These are phyloP conservation scores for Sutorius eximius DNA, from an alignment of 1,284 basidiomycete species.

Conservation along the genomic window DNA sequence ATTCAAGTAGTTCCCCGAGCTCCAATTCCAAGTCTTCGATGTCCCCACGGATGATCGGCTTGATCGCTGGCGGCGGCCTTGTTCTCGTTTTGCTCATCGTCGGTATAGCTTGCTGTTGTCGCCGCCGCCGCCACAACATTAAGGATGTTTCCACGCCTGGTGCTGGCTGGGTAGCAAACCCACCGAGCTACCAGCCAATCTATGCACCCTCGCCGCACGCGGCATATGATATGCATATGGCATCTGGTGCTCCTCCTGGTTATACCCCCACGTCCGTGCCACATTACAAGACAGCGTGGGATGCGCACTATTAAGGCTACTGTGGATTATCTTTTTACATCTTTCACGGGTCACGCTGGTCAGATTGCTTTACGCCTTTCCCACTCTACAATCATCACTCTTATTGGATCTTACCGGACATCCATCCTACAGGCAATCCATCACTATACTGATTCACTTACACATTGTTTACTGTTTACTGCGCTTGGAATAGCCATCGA, in stretches of 20 bases:
- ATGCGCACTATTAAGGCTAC: conserved; percentile 18
- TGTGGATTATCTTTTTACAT: neutral
- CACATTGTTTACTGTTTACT: neutral
- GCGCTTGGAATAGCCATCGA: neutral
- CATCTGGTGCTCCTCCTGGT: conserved; percentile 6
- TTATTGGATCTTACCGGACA: neutral
- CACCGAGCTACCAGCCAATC: conserved; percentile 21
- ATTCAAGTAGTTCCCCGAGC: neutral
- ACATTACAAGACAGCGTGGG: conserved; percentile 29
- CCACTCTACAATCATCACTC: neutral
- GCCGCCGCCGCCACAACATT: conserved; percentile 9
- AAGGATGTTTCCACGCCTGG: neutral
- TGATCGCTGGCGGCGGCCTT: conserved; percentile 14
- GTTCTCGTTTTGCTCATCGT: conserved; percentile 10
- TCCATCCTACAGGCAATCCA: neutral
- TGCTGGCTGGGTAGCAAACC: conserved; percentile 3
- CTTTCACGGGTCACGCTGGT: neutral
- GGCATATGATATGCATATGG: conserved; percentile 31
- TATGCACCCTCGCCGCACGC: conserved; percentile 31
- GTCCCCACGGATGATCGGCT: conserved; percentile 13
- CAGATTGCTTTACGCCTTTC: neutral
- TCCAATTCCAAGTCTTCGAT: neutral
- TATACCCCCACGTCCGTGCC: conserved; percentile 12
- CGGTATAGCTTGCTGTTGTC: conserved; percentile 8
- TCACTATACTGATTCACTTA: neutral